Evolutionary conservation across 345 rosid genomes (phyloP).

Genomic region (Gynandropsis gynandra): DNA sequence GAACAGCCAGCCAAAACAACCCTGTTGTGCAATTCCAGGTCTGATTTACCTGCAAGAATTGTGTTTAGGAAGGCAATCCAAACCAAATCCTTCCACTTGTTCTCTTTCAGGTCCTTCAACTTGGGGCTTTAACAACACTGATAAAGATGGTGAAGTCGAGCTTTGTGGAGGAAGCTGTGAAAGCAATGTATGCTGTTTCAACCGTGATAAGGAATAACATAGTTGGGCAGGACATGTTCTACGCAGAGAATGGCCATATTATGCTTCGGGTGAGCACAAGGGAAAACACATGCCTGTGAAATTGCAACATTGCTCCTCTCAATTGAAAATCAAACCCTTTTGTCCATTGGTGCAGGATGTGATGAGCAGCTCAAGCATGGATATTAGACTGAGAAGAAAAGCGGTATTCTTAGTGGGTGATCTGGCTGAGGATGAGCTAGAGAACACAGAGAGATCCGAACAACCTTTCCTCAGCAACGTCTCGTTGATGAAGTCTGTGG

Average conservation of each 20-base stretch:
- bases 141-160: slow-evolving; percentile 65
- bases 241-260: slow-evolving; percentile 65
- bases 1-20: slow-evolving; percentile 88
- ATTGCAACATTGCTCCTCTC: slow-evolving; percentile 7
- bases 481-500: slow-evolving; percentile 64
- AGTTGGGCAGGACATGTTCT: slow-evolving; percentile 69
- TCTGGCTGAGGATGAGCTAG: slow-evolving; percentile 54
- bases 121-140: slow-evolving; percentile 54
- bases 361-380: slow-evolving; percentile 45
- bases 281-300: neutral
- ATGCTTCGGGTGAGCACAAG: slow-evolving; percentile 70
- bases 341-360: slow-evolving; percentile 43
- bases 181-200: slow-evolving; percentile 88
- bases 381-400: slow-evolving; percentile 65
- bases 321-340: slow-evolving; percentile 10
- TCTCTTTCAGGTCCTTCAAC: slow-evolving; percentile 57
- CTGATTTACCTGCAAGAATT: neutral
- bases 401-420: slow-evolving; percentile 74
- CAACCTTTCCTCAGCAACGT: slow-evolving; percentile 46
- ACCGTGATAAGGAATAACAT: slow-evolving; percentile 64
- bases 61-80: slow-evolving; percentile 6
- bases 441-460: slow-evolving; percentile 38
- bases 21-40: slow-evolving; percentile 80
- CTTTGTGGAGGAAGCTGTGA: slow-evolving; percentile 67
- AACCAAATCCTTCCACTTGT: neutral